Evolutionary conservation across 805 yeast genomes (phyloP).

Genomic region (Cyberlindnera mycetangii): DNA sequence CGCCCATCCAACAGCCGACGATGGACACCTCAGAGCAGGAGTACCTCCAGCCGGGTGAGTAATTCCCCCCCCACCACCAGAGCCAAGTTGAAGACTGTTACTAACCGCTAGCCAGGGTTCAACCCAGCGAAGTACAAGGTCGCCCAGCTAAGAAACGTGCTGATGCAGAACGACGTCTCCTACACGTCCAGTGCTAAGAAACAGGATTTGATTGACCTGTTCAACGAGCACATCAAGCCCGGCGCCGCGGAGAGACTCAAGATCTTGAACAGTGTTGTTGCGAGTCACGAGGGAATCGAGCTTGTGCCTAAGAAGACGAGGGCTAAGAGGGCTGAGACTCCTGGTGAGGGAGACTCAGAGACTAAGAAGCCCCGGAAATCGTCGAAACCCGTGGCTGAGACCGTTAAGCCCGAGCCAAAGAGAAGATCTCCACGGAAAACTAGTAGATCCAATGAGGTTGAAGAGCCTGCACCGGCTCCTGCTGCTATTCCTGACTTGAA

Average conservation of each 20-base stretch:
- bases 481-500: slow-evolving; percentile 19
- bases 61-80: too few species aligned
- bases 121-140: slow-evolving; percentile 65
- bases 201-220: slow-evolving; percentile 57
- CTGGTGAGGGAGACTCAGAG: neutral
- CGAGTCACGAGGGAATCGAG: slow-evolving; percentile 38
- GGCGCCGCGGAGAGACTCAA: slow-evolving; percentile 40
- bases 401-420: neutral
- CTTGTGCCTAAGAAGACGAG: slow-evolving; percentile 29
- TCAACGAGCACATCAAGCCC: slow-evolving; percentile 51
- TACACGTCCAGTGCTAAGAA: slow-evolving; percentile 68
- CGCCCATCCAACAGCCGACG: neutral
- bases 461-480: slow-evolving; percentile 6
- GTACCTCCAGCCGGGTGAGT: slow-evolving; percentile 36
- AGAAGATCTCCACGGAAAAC: slow-evolving; percentile 21
- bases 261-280: slow-evolving; percentile 29
- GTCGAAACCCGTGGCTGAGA: slow-evolving; percentile 3
- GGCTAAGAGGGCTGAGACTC: slow-evolving; percentile 2
- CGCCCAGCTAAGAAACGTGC: slow-evolving; percentile 64
- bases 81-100: too few species aligned
- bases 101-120: slow-evolving; percentile 33
- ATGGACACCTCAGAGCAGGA: slow-evolving; percentile 38
- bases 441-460: slow-evolving; percentile 19
- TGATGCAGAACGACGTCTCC: slow-evolving; percentile 59
- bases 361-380: neutral